Base-by-base conservation (phyloP, 2,329 filamentous ascomycete genomes). In the Paecilomyces sp. region DNA sequence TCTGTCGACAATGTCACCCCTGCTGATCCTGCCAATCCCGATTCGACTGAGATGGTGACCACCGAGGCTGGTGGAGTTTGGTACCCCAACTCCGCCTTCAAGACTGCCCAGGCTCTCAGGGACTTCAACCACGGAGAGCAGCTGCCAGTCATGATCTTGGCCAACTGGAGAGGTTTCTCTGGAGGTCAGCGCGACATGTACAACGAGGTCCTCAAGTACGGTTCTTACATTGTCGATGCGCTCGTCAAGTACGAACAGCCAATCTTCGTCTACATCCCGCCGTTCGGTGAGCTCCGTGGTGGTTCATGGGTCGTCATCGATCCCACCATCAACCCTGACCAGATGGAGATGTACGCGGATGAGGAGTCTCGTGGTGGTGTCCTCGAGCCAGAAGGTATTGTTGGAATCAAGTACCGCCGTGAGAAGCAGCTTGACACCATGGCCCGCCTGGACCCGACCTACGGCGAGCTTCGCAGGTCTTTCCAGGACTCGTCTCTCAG, bases 151-250 rank as follows among this genome's bases (percentile, higher is more conserved):
- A 97, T 99, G 92, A 99, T 99, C 74, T 87, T 99, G 65, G 94
- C 94, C 79, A 99, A 99, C 85, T 99, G 94, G 94, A 89, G 94
- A 87, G 94, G 94, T 82, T 99, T 99, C 91, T 99, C 94, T 67
- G 94, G 94, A 82, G 94, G 94, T 65, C 94, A 99, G 80, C 91
- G 93, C 68, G 94, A 99, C 79, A 99, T 99, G 94, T 99, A 95
- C 87, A 97, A 97, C 81, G 94, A 99, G 80, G 94, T 99, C 15
- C 87, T 99, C 78, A 99, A 99, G 83, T 99, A 99, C 72, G 94
- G 94, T 73, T 97, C 93, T 18, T 97, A 94, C 84, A 99, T 99
- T 72, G 94, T 99, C 67, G 94, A 99, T 71, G 93, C 93, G 58
- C 88, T 99, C 55, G 92, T 96, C 83, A 96, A 97, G 80, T 99